These are phyloP conservation scores for Rhodomyrtus tomentosa DNA, from an alignment of 345 rosid genomes.

Conservation along the genomic window DNA sequence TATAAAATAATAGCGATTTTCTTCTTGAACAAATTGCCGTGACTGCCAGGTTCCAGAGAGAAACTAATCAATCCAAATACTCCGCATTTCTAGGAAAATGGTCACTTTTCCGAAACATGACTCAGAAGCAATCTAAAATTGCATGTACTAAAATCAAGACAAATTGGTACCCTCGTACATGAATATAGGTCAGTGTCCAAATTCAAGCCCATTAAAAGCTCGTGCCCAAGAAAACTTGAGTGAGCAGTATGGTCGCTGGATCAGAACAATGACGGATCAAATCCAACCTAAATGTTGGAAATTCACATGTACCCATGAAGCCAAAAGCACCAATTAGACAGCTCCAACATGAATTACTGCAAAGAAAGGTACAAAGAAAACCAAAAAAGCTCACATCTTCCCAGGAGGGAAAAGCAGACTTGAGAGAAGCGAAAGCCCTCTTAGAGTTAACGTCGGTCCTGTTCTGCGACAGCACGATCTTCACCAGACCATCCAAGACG, in stretches of 20 bases:
- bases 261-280: background rate
- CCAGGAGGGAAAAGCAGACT: slow-evolving; percentile 60
- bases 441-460: slow-evolving; percentile 63
- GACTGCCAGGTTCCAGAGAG: background rate
- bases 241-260: background rate
- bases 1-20: background rate
- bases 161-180: background rate
- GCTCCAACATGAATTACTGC: background rate
- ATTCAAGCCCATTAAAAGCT: background rate
- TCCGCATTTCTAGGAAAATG: background rate
- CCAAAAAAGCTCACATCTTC: slow-evolving; percentile 24
- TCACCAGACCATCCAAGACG: slow-evolving; percentile 74
- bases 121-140: background rate
- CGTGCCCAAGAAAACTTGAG: background rate
- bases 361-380: background rate
- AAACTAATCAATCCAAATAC: background rate
- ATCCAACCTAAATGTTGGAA: background rate
- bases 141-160: background rate
- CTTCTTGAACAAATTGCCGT: background rate
- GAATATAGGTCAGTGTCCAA: background rate
- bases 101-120: background rate
- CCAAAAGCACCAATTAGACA: background rate
- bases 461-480: slow-evolving; percentile 75
- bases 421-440: slow-evolving; percentile 72
- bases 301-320: background rate